Evolutionary conservation across 2,329 filamentous ascomycete species (phyloP), one percentile per base, ranked within the genome.

Genomic region (Aspergillus arachidicola): DNA sequence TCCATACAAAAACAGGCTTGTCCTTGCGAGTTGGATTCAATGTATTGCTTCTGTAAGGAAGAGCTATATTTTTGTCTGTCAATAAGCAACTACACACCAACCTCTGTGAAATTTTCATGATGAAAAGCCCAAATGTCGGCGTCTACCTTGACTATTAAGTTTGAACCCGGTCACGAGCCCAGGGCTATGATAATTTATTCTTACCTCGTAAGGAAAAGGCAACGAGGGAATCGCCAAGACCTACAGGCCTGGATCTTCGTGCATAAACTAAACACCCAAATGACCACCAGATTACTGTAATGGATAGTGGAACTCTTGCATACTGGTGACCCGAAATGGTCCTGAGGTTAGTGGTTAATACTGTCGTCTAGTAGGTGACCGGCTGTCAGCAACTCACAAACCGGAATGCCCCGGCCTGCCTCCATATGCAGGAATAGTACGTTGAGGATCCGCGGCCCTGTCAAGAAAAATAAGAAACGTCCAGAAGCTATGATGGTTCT

Each of bases 351-450:
- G 4, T 21, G 4, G 34, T 34, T 54, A 28, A 16, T 51, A 32
- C 10, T 36, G 10, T 54, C 11, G 4, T 54, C 51, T 36, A 10
- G 51, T 36, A 32, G 51, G 34, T 38, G 51, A 9, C n/a, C 28
- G 2, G 28, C 51, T 38, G 34, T 14, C 32, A 55, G 2, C 51
- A 36, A 38, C 32, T 38, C 51, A 55, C 51, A 55, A 21, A 34
- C 14, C 34, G 51, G 51, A 38, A 26, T 21, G 6, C 9, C 23
- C 34, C n/a, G 30, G 1, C 34, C 51, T 26, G 32, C n/a, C 51
- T 26, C n/a, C 51, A 55, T 41, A 55, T 55, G 51, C 51, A 38
- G 51, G 51, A 36, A 14, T 26, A 55, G n/a, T 36, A 55, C 21
- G n/a, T 23, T 38, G 11, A n/a, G 7, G n/a, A 36, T 9, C 32